Percentiles rank a stretch among this genome's conserved stretches.
These are phyloP conservation scores for Metarhizium anisopliae DNA, from an alignment of 2,329 filamentous ascomycete species.

Conservation along the genomic window DNA sequence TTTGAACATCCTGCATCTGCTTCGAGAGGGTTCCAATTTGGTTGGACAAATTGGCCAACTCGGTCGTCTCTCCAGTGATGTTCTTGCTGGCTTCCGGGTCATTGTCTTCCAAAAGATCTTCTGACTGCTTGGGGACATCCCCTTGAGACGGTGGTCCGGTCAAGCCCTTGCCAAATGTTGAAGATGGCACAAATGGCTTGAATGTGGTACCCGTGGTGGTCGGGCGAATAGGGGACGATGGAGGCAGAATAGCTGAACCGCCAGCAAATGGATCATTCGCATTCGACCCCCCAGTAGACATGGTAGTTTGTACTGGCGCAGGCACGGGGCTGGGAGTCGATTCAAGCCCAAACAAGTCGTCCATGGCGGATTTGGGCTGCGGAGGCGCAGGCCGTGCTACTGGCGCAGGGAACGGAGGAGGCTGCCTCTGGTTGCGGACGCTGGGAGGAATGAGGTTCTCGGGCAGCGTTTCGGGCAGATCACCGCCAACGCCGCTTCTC, in stretches of 20 bases:
- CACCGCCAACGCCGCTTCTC: constrained; percentile 53
- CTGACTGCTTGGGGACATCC: constrained; percentile 40
- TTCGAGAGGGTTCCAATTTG: constrained; percentile 85
- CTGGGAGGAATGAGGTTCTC: constrained; percentile 77
- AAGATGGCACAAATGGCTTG: constrained; percentile 87
- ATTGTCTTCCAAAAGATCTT: constrained; percentile 85
- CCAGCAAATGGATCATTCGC: constrained; percentile 54
- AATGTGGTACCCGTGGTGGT: constrained; percentile 49
- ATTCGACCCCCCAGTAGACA: constrained; percentile 67
- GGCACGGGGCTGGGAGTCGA: constrained; percentile 39
- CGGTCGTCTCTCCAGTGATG: constrained; percentile 79
- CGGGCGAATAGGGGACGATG: constrained; percentile 46
- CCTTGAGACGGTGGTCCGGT: constrained; percentile 65
- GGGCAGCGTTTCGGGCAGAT: constrained; percentile 69
- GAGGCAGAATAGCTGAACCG: constrained; percentile 34
- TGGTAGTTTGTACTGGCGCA: constrained; percentile 48
- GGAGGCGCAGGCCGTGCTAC: constrained; percentile 38
- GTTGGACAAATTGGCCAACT: constrained; percentile 91
- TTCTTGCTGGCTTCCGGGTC: constrained; percentile 85
- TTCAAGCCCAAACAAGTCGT: constrained; percentile 91
- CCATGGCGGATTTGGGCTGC: constrained; percentile 71
- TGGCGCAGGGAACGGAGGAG: constrained; percentile 26
- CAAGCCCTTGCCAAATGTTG: constrained; percentile 80
- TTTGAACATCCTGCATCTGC: constrained; percentile 89
- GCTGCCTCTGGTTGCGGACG: constrained; percentile 52